A percentile compares a stretch with the other conserved stretches of the same genome.
These are phyloP conservation scores for Podospora pseudoanserina DNA, from an alignment of 495 filamentous ascomycete species.

Conservation along the genomic window DNA sequence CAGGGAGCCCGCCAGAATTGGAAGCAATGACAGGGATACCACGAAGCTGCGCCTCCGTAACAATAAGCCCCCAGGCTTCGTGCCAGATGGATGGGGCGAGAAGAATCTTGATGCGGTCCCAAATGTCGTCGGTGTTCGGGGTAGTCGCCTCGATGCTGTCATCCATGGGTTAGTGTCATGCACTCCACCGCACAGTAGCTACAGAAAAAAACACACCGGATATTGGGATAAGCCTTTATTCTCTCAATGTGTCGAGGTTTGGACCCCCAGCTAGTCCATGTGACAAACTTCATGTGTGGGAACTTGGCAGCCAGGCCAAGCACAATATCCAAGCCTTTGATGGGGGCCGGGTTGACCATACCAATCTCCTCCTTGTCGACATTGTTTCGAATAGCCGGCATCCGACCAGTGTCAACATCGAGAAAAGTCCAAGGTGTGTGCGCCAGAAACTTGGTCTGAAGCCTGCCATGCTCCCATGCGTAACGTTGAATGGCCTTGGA, in stretches of 20 bases:
- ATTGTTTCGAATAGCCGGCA: slow-evolving; percentile 28
- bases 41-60: slow-evolving; percentile 34
- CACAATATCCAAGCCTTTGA: slow-evolving; percentile 30
- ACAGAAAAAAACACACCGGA: slow-evolving; percentile 22
- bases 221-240: slow-evolving; percentile 24
- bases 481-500: slow-evolving; percentile 29
- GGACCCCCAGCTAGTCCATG: slow-evolving; percentile 35
- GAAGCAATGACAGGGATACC: slow-evolving; percentile 35
- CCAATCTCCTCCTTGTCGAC: slow-evolving; percentile 30
- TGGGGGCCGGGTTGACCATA: slow-evolving; percentile 35
- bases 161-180: background rate
- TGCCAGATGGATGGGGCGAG: slow-evolving; percentile 32
- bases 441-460: slow-evolving; percentile 27
- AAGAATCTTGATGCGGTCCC: slow-evolving; percentile 33
- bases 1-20: slow-evolving; percentile 29
- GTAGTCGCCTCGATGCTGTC: slow-evolving; percentile 28
- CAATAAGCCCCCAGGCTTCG: slow-evolving; percentile 34
- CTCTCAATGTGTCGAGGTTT: slow-evolving; percentile 12
- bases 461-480: slow-evolving; percentile 24
- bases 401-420: slow-evolving; percentile 16
- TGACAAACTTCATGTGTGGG: slow-evolving; percentile 30
- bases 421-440: slow-evolving; percentile 28
- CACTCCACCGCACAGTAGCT: background rate
- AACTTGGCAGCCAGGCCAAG: slow-evolving; percentile 26
- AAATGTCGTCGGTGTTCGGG: slow-evolving; percentile 30